These are phyloP conservation scores for Trichosporon sp. DNA, from an alignment of 1,284 basidiomycete genomes.

Conservation along the genomic window DNA sequence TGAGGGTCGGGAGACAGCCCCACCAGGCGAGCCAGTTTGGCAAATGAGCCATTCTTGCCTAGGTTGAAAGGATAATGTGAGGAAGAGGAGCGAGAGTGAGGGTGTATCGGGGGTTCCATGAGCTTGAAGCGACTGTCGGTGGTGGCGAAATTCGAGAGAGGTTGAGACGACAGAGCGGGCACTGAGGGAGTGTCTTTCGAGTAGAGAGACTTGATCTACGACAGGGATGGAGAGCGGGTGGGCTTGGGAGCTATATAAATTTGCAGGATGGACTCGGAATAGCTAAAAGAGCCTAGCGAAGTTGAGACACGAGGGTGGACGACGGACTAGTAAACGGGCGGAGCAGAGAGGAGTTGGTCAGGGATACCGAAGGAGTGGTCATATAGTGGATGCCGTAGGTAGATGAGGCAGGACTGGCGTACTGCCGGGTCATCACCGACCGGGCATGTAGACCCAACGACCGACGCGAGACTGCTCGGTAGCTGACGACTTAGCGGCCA, in stretches of 20 bases:
- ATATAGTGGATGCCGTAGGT: neutral
- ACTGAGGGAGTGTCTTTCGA: neutral
- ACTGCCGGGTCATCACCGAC: neutral
- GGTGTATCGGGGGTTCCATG: slow-evolving; percentile 8
- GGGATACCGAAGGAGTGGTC: neutral
- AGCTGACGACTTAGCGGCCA: too few species aligned
- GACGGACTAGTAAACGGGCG: neutral
- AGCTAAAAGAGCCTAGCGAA: neutral
- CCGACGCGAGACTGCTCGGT: neutral
- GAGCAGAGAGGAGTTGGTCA: slow-evolving; percentile 1
- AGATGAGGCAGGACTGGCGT: too few species aligned
- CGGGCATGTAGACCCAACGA: neutral
- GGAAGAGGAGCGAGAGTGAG: slow-evolving; percentile 18
- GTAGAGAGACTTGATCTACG: neutral
- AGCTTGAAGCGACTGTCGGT: neutral
- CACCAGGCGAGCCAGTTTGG: slow-evolving; percentile 31
- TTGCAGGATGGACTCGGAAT: neutral
- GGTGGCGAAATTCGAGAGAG: neutral
- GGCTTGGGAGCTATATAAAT: neutral
- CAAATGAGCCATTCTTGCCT: slow-evolving; percentile 36
- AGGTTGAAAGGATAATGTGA: slow-evolving; percentile 25
- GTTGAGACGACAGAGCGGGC: neutral
- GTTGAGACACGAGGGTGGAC: neutral
- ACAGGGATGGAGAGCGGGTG: neutral
- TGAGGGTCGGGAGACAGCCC: slow-evolving; percentile 25